Base-by-base conservation (phyloP, 352 stramenopile species). In the Thalassiosira hispida region DNA sequence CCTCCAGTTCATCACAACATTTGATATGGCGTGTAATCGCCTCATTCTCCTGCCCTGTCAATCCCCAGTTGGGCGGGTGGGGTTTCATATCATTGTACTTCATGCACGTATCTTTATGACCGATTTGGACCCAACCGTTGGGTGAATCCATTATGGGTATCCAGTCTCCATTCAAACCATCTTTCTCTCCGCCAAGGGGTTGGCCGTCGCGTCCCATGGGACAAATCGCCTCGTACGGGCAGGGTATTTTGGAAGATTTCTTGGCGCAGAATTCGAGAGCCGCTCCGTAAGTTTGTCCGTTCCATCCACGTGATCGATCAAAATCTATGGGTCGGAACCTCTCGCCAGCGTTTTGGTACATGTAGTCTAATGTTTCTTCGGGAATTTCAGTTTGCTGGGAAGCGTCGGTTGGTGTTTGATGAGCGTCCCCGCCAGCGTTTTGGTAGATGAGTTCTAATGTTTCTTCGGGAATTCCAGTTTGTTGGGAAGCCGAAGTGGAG, bases 121-220 rank as follows among this genome's bases (percentile, higher is more conserved):
- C 49, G 5, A 59, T 29, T 77, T 85, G 52, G 57, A 66, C 66
- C 66, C 66, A 75, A 23, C 23, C n/a, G 51, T 75, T 75, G 1
- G 53, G 23, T 18, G 29, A 33, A 59, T 77, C 56, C 47, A 69
- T 77, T 25, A 69, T 69, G 8, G 67, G 56, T 0, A 63, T 44
- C 27, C 60, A 69, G 0, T 2, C 9, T 14, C 29, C 46, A 0
- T 57, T 61, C 55, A 16, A 18, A 53, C 27, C 59, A 20, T 52
- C 29, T 23, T 44, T 60, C 2, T 47, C 22, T 35, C 27, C 56
- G 20, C 44, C 38, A 6, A 52, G 2, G 20, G 56, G 35, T 40
- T 33, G 16, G n/a, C 31, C 1, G 20, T 49, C 18, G 16, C 1
- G 31, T 35, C 47, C 46, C 18, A 49, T 40, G 23, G 66, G 57